Evolutionary conservation across 768 basidiomycete species (phyloP).

Genomic region (Rhodotorula kratochvilovae): DNA sequence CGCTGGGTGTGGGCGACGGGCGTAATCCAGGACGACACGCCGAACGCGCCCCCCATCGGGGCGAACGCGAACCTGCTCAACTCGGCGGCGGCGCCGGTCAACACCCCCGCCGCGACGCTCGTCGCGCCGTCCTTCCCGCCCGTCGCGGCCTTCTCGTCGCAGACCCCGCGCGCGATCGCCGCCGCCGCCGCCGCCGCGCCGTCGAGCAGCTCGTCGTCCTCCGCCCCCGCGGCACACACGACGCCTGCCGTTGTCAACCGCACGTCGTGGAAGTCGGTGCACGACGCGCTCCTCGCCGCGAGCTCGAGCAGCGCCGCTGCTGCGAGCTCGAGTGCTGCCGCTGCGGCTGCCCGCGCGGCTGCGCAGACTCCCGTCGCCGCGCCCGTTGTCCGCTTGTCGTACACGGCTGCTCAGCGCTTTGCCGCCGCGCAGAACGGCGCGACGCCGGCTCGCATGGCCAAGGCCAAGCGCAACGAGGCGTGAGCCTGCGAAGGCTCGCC

Average conservation of each 20-base stretch:
- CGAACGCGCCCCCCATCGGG: constrained; percentile 9
- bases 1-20: constrained; percentile 27
- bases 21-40: constrained; percentile 29
- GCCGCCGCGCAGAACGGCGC: neutral
- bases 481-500: neutral
- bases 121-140: constrained; percentile 6
- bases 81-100: neutral
- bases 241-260: neutral
- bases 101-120: neutral
- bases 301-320: neutral
- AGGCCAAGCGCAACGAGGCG: neutral
- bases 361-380: neutral
- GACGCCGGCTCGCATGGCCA: neutral
- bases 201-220: neutral
- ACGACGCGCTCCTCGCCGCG: neutral
- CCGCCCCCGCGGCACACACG: neutral
- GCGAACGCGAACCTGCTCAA: constrained; percentile 12
- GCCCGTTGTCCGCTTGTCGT: too few relatives aligned
- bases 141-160: neutral
- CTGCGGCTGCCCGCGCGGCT: neutral
- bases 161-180: neutral
- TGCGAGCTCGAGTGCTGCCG: neutral
- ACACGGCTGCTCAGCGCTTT: neutral
- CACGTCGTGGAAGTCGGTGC: neutral
- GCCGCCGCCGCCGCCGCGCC: neutral